Conservation (phyloP, 495 filamentous ascomycete genomes). For the Penicillium cosmopolitanum region DNA sequence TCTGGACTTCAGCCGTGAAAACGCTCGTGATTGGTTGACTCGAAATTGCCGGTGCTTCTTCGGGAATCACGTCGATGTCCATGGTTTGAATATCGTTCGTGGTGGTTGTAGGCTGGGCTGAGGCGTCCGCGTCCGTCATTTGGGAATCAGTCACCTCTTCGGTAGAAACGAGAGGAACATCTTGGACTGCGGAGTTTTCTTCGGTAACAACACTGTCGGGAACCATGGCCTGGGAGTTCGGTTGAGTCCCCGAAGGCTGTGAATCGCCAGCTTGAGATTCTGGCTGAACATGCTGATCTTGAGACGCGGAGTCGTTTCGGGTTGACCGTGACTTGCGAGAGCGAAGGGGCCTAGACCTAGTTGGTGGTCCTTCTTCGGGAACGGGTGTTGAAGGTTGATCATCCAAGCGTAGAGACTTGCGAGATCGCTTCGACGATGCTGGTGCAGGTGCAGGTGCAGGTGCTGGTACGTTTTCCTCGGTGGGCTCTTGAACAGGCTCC, state of each 20-base stretch:
- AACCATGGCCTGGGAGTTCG: background rate
- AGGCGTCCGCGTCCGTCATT: constrained; percentile 12
- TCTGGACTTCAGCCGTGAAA: constrained; percentile 24
- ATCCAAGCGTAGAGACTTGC: constrained; percentile 34
- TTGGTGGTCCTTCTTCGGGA: constrained; percentile 18
- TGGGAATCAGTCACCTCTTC: constrained; percentile 27
- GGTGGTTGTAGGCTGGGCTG: constrained; percentile 2
- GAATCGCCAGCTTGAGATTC: background rate
- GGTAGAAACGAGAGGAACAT: constrained; percentile 18
- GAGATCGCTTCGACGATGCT: constrained; percentile 21
- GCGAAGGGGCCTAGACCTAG: constrained; percentile 16
- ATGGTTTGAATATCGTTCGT: constrained; percentile 19
- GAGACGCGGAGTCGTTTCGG: constrained; percentile 9
- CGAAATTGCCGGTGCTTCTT: background rate
- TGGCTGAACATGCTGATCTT: background rate
- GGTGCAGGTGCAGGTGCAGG: constrained; percentile 9
- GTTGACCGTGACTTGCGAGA: constrained; percentile 29
- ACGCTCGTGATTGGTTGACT: constrained; percentile 12
- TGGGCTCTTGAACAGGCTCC: background rate
- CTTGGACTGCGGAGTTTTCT: background rate
- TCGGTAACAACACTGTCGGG: constrained; percentile 9
- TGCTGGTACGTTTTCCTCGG: constrained; percentile 2
- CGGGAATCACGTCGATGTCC: constrained; percentile 8
- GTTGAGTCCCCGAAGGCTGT: background rate
- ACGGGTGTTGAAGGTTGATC: constrained; percentile 21